A percentile compares a stretch with the other conserved stretches of the same genome.
phyloP scores from a whole-genome alignment of 768 basidiomycete species.

The Suillus occidentalis region DNA sequence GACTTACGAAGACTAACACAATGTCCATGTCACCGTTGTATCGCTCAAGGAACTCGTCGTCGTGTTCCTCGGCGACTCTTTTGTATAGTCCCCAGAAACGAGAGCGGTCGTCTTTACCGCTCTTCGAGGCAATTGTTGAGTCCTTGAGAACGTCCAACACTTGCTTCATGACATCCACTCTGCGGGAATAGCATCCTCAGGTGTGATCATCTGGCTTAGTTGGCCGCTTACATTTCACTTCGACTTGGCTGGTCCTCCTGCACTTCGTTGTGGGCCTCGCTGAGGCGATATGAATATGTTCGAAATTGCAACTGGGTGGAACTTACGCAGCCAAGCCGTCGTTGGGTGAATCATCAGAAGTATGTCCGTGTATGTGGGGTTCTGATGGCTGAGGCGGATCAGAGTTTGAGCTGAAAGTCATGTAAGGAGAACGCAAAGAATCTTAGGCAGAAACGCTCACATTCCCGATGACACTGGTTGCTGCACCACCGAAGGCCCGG shows the following conservation, averaged over 20 bases:
- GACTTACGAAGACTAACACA: slow-evolving; percentile 22
- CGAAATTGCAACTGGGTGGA: not conserved
- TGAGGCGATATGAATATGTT: not conserved
- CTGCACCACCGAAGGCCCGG: not conserved
- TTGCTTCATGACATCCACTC: not conserved
- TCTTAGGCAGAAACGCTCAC: not conserved
- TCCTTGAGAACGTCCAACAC: not conserved
- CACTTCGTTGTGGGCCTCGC: not conserved
- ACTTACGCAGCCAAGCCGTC: not conserved
- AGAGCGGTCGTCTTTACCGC: not conserved
- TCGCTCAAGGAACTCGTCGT: slow-evolving; percentile 18
- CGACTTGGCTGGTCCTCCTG: not conserved
- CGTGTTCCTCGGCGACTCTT: slow-evolving; percentile 15
- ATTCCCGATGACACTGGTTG: not conserved
- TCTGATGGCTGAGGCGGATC: not conserved
- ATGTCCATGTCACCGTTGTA: slow-evolving; percentile 19
- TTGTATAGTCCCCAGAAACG: slow-evolving; percentile 15
- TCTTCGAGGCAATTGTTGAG: not conserved
- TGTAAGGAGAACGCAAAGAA: not conserved
- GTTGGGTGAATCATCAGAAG: not conserved
- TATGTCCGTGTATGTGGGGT: not conserved
- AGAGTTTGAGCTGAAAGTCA: too few relatives aligned
- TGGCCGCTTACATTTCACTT: not conserved
- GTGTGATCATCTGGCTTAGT: not conserved
- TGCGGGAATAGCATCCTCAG: not conserved